A percentile compares a stretch with the other conserved stretches of the same genome.
These are phyloP conservation scores for Peronospora tabacina DNA, from an alignment of 352 stramenopile species.

Conservation along the genomic window DNA sequence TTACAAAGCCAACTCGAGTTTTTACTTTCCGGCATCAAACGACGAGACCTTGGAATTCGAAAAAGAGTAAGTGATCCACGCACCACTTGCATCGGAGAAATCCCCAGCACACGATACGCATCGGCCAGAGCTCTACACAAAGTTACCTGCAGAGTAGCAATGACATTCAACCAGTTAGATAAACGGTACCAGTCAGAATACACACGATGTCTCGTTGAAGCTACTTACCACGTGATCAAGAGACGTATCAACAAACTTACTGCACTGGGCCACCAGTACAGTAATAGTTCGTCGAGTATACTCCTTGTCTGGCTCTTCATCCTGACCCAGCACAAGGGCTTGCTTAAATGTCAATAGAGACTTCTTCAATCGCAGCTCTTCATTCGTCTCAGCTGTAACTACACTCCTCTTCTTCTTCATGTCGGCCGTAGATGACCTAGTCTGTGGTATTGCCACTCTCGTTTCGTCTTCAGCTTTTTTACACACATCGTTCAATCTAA, in stretches of 20 bases:
- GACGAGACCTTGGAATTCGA: conserved; percentile 21
- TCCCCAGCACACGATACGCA: conserved; percentile 11
- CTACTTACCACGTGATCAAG: conserved; percentile 28
- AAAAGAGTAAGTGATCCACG: conserved; percentile 25
- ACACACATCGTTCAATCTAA: not conserved
- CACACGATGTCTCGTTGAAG: not conserved
- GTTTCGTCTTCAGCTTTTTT: not conserved
- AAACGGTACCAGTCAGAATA: not conserved
- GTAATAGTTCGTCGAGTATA: conserved; percentile 34
- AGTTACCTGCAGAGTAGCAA: conserved; percentile 9
- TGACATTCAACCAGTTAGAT: conserved; percentile 1
- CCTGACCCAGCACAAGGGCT: conserved; percentile 16
- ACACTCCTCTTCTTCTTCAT: conserved; percentile 11
- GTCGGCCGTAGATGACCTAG: too few relatives aligned
- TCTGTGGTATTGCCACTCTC: too few relatives aligned
- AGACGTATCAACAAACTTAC: conserved; percentile 18
- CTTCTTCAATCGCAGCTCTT: conserved; percentile 18
- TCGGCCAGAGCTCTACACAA: conserved; percentile 22
- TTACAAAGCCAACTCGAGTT: conserved; percentile 24
- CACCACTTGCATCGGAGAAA: conserved; percentile 22
- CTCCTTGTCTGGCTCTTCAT: conserved; percentile 21
- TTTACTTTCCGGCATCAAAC: conserved; percentile 18
- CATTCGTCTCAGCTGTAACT: conserved; percentile 4
- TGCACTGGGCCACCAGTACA: conserved; percentile 29
- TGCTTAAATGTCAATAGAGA: conserved; percentile 27